Percentiles rank a stretch among this genome's conserved stretches.
phyloP scores from a whole-genome alignment of 192 early-diverging fungal species.

The Paraglomus occultum region DNA sequence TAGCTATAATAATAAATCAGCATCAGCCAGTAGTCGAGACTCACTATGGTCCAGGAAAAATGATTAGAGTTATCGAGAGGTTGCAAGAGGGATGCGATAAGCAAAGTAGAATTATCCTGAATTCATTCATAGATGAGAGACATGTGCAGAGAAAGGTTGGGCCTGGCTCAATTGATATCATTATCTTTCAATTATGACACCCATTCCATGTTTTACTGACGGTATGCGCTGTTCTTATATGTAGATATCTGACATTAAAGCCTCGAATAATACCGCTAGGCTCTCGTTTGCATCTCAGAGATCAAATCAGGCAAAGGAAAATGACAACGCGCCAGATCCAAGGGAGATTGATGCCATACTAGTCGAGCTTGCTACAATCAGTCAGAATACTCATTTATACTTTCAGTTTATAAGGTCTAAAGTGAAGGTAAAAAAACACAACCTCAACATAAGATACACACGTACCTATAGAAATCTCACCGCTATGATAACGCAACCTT shows the following conservation, averaged over 20 bases:
- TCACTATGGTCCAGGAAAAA: conserved; percentile 84
- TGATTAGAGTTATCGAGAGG: conserved; percentile 83
- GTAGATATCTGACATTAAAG: conserved; percentile 56
- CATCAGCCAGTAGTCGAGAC: conserved; percentile 82
- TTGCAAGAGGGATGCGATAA: conserved; percentile 87
- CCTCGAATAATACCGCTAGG: conserved; percentile 41
- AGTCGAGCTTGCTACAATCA: conserved; percentile 78
- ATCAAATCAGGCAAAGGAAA: conserved; percentile 21
- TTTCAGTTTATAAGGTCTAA: conserved; percentile 81
- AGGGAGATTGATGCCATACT: conserved; percentile 78
- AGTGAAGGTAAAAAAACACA: conserved; percentile 60
- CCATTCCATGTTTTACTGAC: no score
- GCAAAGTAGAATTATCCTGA: conserved; percentile 72
- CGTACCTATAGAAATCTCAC: no score
- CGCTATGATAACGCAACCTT: background rate
- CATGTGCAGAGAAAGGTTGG: conserved; percentile 47
- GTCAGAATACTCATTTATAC: conserved; percentile 75
- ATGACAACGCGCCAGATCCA: conserved; percentile 58
- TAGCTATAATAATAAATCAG: conserved; percentile 84
- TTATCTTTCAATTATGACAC: conserved; percentile 8
- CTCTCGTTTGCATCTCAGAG: conserved; percentile 13
- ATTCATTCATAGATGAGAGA: conserved; percentile 76
- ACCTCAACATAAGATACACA: background rate
- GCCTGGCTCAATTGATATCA: conserved; percentile 15
- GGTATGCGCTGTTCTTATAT: background rate